Percentiles rank a stretch among this genome's conserved stretches.
Evolutionary conservation across 441 rosid genomes (phyloP).

Genomic region (California macrophylla): DNA sequence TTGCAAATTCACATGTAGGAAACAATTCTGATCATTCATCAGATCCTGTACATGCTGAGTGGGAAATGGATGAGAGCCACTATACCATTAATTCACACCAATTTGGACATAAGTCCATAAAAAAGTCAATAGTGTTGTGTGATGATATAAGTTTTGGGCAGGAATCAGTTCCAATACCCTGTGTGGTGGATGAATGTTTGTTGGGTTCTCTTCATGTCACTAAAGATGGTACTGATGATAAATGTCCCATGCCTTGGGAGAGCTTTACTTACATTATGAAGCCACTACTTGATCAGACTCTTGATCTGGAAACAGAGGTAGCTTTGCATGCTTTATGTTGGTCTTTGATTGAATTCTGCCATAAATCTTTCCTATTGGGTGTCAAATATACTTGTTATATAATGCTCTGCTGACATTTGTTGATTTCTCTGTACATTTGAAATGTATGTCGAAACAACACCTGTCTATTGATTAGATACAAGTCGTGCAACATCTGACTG

Average conservation of each 20-base stretch:
- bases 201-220: conserved; percentile 29
- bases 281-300: conserved; percentile 44
- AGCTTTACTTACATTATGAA: conserved; percentile 56
- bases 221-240: conserved; percentile 24
- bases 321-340: conserved; percentile 11
- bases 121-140: conserved; percentile 46
- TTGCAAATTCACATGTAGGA: conserved; percentile 26
- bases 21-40: conserved; percentile 21
- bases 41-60: conserved; percentile 28
- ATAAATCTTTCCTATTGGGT: background rate
- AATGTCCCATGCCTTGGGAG: conserved; percentile 63
- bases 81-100: conserved; percentile 53
- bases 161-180: conserved; percentile 61
- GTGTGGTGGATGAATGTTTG: conserved; percentile 59
- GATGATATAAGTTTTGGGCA: conserved; percentile 79
- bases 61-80: conserved; percentile 85
- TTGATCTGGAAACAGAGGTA: conserved; percentile 56
- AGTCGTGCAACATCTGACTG: background rate
- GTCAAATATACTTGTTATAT: background rate
- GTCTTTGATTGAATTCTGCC: background rate
- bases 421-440: background rate
- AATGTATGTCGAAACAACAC: background rate
- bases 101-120: conserved; percentile 37
- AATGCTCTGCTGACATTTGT: background rate
- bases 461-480: background rate